Evolutionary conservation across 2,329 filamentous ascomycete species (phyloP).

Genomic region (Gnomoniopsis sp.): DNA sequence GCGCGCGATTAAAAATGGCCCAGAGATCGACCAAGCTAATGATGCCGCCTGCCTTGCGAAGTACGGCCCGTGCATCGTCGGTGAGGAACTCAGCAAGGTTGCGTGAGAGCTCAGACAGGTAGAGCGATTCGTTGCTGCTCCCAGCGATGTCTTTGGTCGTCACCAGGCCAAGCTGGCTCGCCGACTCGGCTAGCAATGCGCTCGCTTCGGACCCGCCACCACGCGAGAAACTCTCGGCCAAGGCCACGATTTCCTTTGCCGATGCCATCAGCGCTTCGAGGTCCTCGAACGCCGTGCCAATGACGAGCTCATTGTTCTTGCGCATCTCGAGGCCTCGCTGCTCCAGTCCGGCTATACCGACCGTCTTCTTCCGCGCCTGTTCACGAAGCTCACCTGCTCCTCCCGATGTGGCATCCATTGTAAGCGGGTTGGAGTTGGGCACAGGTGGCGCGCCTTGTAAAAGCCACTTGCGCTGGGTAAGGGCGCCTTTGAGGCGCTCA

Average conservation of each 20-base stretch:
- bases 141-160: slow-evolving; percentile 93
- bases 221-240: slow-evolving; percentile 82
- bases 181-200: slow-evolving; percentile 75
- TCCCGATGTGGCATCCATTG: slow-evolving; percentile 34
- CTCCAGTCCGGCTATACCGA: slow-evolving; percentile 90
- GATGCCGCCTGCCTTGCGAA: slow-evolving; percentile 79
- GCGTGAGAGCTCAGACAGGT: slow-evolving; percentile 80
- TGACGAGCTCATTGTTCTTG: slow-evolving; percentile 89
- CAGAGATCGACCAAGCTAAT: slow-evolving; percentile 87
- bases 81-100: slow-evolving; percentile 87
- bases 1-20: slow-evolving; percentile 90
- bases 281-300: slow-evolving; percentile 93
- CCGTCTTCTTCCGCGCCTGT: slow-evolving; percentile 49
- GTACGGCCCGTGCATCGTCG: slow-evolving; percentile 74
- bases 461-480: slow-evolving; percentile 94
- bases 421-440: slow-evolving; percentile 54
- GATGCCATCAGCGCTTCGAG: slow-evolving; percentile 96
- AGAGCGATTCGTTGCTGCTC: slow-evolving; percentile 76
- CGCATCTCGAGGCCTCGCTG: slow-evolving; percentile 78
- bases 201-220: slow-evolving; percentile 66
- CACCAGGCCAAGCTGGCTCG: slow-evolving; percentile 79
- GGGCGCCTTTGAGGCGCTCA: slow-evolving; percentile 80
- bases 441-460: slow-evolving; percentile 85
- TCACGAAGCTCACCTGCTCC: slow-evolving; percentile 16
- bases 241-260: slow-evolving; percentile 90